Percentiles rank a stretch among this genome's conserved stretches.
phyloP scores from a whole-genome alignment of 192 early-diverging fungal genomes.

The Globomyces pollinis-pini region DNA sequence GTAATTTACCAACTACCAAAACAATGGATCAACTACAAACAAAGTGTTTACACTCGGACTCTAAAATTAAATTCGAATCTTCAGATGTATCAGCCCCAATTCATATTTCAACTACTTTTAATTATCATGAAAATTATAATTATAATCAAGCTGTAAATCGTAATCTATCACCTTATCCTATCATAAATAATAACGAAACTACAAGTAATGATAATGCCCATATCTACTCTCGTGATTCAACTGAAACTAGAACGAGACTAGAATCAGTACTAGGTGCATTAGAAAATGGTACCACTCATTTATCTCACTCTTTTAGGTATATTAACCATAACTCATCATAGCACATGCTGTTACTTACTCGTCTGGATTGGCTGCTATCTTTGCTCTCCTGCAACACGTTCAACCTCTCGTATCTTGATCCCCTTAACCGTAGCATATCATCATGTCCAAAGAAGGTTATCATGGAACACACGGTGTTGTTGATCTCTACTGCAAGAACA shows the following conservation, averaged over 20 bases:
- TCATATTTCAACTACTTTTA: constrained; percentile 49
- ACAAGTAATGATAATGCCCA: constrained; percentile 13
- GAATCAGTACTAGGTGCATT: constrained; percentile 49
- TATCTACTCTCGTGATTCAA: constrained; percentile 44
- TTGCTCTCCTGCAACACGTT: constrained; percentile 44
- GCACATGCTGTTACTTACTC: constrained; percentile 50
- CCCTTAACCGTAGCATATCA: constrained; percentile 27
- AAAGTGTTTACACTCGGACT: constrained; percentile 47
- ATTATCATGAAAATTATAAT: constrained; percentile 15
- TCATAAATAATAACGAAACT: too few species aligned
- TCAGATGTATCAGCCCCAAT: constrained; percentile 47
- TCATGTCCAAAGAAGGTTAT: constrained; percentile 26
- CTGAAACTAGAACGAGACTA: constrained; percentile 33
- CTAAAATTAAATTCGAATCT: constrained; percentile 23
- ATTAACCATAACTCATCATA: too few species aligned
- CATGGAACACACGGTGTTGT: constrained; percentile 22
- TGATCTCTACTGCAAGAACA: constrained; percentile 9
- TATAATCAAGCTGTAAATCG: constrained; percentile 26
- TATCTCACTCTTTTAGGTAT: too few species aligned
- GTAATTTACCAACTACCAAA: too few species aligned
- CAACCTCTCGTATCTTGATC: too few species aligned
- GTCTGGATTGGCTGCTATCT: constrained; percentile 50
- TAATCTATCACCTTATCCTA: neutral
- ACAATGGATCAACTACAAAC: constrained; percentile 18
- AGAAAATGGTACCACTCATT: too few species aligned